These are phyloP conservation scores for Coniochaeta pulveracea DNA, from an alignment of 2,329 filamentous ascomycete species.

Conservation along the genomic window DNA sequence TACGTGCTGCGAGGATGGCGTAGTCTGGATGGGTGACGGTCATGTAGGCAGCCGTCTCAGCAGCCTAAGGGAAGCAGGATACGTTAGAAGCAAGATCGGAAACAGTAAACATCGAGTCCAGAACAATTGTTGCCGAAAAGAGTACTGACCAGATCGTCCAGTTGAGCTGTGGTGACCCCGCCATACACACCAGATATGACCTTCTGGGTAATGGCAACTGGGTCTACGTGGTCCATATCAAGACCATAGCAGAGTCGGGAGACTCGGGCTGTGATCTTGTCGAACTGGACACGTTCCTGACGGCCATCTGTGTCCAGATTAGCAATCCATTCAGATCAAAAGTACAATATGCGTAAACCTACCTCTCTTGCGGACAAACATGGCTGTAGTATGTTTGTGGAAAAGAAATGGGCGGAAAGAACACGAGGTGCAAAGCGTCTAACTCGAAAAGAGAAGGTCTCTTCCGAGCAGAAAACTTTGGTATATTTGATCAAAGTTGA, in stretches of 20 bases:
- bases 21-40: constrained; percentile 99
- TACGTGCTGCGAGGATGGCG: constrained; percentile 93
- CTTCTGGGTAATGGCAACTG: constrained; percentile 96
- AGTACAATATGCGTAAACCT: constrained; percentile 21
- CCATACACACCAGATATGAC: constrained; percentile 99
- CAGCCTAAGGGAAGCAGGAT: constrained; percentile 51
- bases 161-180: constrained; percentile 89
- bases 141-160: constrained; percentile 80
- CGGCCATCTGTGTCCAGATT: constrained; percentile 67
- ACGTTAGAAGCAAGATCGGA: constrained; percentile 1
- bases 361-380: constrained; percentile 56
- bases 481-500: too few species aligned
- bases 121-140: too few species aligned
- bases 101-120: background rate
- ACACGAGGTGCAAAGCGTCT: too few species aligned
- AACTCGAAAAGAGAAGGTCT: too few species aligned
- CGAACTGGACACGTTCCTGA: constrained; percentile 99
- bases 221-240: constrained; percentile 88
- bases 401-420: constrained; percentile 10
- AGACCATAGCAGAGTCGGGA: constrained; percentile 96
- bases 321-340: too few species aligned
- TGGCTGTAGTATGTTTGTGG: constrained; percentile 19
- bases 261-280: constrained; percentile 99
- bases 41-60: constrained; percentile 99
- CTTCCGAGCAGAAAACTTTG: too few species aligned